A percentile compares a stretch with the other conserved stretches of the same genome.
Conservation (phyloP, 2,329 filamentous ascomycete genomes). For the Knufia petricola region DNA sequence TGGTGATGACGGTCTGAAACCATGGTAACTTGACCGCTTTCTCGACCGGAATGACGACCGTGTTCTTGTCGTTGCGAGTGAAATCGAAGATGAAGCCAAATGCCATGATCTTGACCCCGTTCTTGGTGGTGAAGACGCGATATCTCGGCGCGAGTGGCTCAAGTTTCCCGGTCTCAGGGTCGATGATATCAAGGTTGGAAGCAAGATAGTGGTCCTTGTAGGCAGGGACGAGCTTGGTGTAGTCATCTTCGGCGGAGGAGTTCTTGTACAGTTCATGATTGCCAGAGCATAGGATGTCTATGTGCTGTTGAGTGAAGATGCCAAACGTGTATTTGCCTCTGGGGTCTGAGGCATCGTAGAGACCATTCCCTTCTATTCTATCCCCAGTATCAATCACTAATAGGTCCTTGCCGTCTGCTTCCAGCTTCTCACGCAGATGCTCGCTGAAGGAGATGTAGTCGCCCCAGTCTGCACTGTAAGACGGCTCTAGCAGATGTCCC, state of each 20-base stretch:
- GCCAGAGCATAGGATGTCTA: constrained; percentile 77
- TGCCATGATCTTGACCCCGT: constrained; percentile 70
- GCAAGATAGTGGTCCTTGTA: constrained; percentile 74
- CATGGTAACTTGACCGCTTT: constrained; percentile 73
- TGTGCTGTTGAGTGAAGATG: constrained; percentile 69
- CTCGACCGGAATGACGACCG: constrained; percentile 67
- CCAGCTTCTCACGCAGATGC: constrained; percentile 69
- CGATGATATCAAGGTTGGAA: constrained; percentile 84
- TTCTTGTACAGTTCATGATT: constrained; percentile 92
- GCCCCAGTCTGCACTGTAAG: constrained; percentile 94
- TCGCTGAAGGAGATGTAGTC: constrained; percentile 91
- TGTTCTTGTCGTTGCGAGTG: constrained; percentile 81
- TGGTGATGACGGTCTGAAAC: constrained; percentile 78
- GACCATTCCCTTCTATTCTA: constrained; percentile 82
- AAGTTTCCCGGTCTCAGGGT: constrained; percentile 59
- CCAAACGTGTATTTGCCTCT: constrained; percentile 84
- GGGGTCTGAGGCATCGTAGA: constrained; percentile 82
- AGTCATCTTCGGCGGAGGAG: constrained; percentile 68
- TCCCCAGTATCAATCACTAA: constrained; percentile 95
- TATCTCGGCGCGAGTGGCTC: constrained; percentile 72
- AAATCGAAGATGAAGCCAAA: constrained; percentile 97
- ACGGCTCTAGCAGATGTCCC: constrained; percentile 85
- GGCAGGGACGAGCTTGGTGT: constrained; percentile 68
- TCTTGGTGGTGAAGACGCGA: constrained; percentile 83
- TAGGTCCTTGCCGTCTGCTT: constrained; percentile 69